These are phyloP conservation scores for Hypoxylon sp. DNA, from an alignment of 2,329 filamentous ascomycete species.

Conservation along the genomic window DNA sequence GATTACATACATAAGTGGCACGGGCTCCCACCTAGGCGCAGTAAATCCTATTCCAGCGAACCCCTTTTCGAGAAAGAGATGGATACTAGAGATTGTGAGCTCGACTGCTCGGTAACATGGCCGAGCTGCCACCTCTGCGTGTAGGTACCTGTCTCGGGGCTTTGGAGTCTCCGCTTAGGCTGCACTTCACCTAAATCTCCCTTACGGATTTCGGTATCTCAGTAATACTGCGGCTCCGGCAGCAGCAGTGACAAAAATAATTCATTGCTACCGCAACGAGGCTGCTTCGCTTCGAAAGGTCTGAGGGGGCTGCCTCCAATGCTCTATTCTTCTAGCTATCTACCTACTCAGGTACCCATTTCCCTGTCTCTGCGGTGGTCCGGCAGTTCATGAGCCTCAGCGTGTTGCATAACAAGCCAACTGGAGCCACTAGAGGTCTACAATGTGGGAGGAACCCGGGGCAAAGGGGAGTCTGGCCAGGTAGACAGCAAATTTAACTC, in stretches of 20 bases:
- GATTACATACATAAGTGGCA: no score
- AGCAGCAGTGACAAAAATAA: constrained; percentile 27
- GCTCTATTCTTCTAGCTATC: constrained; percentile 18
- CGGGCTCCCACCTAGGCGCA: constrained; percentile 17
- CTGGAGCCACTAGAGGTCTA: no score
- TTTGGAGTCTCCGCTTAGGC: not conserved
- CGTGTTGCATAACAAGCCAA: no score
- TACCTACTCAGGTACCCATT: no score
- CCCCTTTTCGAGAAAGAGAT: not conserved
- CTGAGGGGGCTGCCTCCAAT: constrained; percentile 17
- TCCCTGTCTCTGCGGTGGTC: no score
- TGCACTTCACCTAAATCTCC: not conserved
- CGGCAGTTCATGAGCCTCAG: no score
- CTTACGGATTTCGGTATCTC: constrained; percentile 13
- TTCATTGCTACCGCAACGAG: constrained; percentile 15
- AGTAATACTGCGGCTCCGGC: not conserved
- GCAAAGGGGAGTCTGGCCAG: no score
- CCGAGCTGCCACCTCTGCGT: not conserved
- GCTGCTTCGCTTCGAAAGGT: constrained; percentile 31
- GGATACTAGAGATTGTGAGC: not conserved
- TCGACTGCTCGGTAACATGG: no score
- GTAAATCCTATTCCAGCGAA: not conserved
- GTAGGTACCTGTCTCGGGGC: no score
- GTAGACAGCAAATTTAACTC: no score
- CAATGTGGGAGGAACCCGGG: no score